A percentile compares a stretch with the other conserved stretches of the same genome.
Conservation (phyloP, 352 stramenopile species). For the Phytopythium oedochilum region DNA sequence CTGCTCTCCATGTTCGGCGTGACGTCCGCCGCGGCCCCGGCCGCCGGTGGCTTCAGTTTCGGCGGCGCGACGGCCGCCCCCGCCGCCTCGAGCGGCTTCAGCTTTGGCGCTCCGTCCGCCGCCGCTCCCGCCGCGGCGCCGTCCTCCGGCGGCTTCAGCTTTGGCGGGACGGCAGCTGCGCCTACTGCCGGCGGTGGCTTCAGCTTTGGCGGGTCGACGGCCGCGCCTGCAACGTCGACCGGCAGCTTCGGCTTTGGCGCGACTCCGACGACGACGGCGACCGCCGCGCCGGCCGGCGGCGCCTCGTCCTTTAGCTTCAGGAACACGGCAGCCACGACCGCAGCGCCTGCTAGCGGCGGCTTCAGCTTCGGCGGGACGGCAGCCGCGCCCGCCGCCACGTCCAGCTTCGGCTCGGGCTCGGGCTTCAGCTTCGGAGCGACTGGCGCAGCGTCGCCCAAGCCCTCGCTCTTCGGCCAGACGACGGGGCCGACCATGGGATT, state of each 20-base stretch:
- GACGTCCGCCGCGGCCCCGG: constrained; percentile 20
- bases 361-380: constrained; percentile 40
- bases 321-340: background rate
- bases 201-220: constrained; percentile 13
- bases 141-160: constrained; percentile 33
- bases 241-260: constrained; percentile 15
- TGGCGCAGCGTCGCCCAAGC: constrained; percentile 24
- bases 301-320: constrained; percentile 15
- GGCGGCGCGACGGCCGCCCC: constrained; percentile 21
- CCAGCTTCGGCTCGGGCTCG: constrained; percentile 5
- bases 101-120: constrained; percentile 30
- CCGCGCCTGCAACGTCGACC: constrained; percentile 17
- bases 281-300: constrained; percentile 1
- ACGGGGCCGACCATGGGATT: constrained; percentile 18
- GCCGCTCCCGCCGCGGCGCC: constrained; percentile 17
- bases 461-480: constrained; percentile 45
- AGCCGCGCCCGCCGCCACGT: constrained; percentile 1
- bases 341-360: constrained; percentile 10
- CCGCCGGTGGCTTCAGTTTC: constrained; percentile 6
- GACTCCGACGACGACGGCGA: background rate
- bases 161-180: constrained; percentile 25
- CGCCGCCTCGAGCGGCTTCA: constrained; percentile 34
- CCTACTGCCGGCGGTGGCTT: constrained; percentile 3
- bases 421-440: constrained; percentile 13
- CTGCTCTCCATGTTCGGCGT: constrained; percentile 41